These are phyloP conservation scores for Lathyrus sativus DNA, from an alignment of 306 rosid genomes.

Conservation along the genomic window DNA sequence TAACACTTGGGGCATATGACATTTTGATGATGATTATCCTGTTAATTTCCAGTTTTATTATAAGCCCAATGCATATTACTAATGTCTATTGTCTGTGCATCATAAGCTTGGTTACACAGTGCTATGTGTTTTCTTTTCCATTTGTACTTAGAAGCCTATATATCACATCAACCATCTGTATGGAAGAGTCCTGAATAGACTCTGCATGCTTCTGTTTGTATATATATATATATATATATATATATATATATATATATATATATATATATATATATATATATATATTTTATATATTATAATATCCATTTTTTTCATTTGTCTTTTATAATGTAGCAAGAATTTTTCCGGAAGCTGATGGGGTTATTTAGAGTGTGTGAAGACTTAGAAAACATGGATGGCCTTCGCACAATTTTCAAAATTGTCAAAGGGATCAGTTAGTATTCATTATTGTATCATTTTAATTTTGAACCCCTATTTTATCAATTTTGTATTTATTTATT, in stretches of 20 bases:
- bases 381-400: conserved; percentile 77
- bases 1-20: conserved; percentile 15
- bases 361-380: conserved; percentile 79
- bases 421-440: conserved; percentile 90
- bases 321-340: conserved; percentile 66
- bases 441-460: conserved; percentile 31
- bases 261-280: neutral
- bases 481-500: conserved; percentile 24
- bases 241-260: neutral
- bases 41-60: neutral
- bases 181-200: conserved; percentile 1
- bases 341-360: conserved; percentile 78
- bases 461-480: conserved; percentile 22
- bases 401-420: conserved; percentile 90
- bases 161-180: conserved; percentile 26
- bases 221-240: neutral
- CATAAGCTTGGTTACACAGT: conserved; percentile 3
- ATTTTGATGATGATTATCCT: conserved; percentile 16
- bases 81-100: conserved; percentile 15
- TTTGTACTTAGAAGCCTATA: conserved; percentile 9
- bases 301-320: conserved; percentile 5
- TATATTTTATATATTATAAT: conserved; percentile 1
- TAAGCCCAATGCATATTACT: conserved; percentile 6
- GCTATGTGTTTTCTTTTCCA: conserved; percentile 21
- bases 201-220: neutral